phyloP scores from a whole-genome alignment of 805 yeast genomes.

The Sugiyamaella boreocaroliniensis region DNA sequence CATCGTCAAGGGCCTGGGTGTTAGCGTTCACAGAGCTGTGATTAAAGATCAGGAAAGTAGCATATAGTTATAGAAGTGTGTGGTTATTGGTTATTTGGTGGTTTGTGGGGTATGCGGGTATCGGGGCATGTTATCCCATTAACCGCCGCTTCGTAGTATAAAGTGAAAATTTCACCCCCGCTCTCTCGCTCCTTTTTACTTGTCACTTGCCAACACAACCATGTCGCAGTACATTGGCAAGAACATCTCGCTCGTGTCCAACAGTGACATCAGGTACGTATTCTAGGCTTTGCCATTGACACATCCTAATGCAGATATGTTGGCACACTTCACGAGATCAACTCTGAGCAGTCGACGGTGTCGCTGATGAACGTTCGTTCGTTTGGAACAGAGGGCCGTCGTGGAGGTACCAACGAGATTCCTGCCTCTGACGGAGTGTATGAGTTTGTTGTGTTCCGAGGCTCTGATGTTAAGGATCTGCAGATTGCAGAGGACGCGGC shows the following conservation, averaged over 20 bases:
- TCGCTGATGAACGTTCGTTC: conserved; percentile 73
- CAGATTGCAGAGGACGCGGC: conserved; percentile 67
- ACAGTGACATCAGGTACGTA: conserved; percentile 58
- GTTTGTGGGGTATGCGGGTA: background rate
- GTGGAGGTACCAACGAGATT: conserved; percentile 61
- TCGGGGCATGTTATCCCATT: background rate
- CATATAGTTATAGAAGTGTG: too few relatives aligned
- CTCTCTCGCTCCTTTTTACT: background rate
- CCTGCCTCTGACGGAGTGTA: conserved; percentile 61
- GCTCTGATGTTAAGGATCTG: conserved; percentile 86
- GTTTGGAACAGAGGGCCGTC: conserved; percentile 89
- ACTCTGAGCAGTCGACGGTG: conserved; percentile 86
- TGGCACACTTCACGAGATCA: conserved; percentile 80
- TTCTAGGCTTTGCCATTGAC: background rate
- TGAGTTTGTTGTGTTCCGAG: conserved; percentile 78
- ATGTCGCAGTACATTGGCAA: conserved; percentile 95
- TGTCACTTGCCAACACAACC: background rate
- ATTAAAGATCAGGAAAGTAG: too few relatives aligned
- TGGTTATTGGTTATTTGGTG: background rate
- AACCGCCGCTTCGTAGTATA: background rate
- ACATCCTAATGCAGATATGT: conserved; percentile 51
- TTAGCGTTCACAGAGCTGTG: background rate
- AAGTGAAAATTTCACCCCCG: background rate
- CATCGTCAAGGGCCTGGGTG: background rate
- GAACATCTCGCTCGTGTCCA: conserved; percentile 72